These are phyloP conservation scores for Agrostemma githago DNA, from an alignment of 148 eudicot genomes.

Conservation along the genomic window DNA sequence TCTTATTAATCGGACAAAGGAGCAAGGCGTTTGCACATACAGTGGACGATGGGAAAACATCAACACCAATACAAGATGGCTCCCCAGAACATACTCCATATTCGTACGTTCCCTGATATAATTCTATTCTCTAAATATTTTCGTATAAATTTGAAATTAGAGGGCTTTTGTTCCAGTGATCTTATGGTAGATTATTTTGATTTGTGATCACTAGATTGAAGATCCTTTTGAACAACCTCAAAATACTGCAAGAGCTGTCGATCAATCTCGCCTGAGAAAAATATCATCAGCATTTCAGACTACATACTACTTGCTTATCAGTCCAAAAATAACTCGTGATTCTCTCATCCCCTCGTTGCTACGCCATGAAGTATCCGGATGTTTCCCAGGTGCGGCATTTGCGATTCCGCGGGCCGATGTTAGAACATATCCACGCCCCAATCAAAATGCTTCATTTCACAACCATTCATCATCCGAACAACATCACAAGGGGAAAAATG, in stretches of 20 bases:
- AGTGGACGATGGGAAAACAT: conserved; percentile 73
- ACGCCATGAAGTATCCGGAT: conserved; percentile 29
- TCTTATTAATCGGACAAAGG: conserved; percentile 49
- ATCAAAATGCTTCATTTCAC: conserved; percentile 16
- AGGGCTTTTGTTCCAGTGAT: not conserved
- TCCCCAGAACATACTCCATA: conserved; percentile 67
- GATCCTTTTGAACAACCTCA: conserved; percentile 80
- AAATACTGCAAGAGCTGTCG: conserved; percentile 63
- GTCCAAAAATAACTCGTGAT: conserved; percentile 30
- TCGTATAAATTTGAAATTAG: not conserved
- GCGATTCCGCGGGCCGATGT: conserved; percentile 10
- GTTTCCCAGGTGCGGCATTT: conserved; percentile 26
- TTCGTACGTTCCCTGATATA: conserved; percentile 43
- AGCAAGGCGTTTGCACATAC: conserved; percentile 62
- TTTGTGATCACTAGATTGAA: conserved; percentile 44
- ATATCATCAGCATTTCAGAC: conserved; percentile 40
- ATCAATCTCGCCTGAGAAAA: conserved; percentile 31
- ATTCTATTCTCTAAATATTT: not conserved
- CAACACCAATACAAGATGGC: conserved; percentile 69
- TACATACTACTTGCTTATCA: conserved; percentile 31
- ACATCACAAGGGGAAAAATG: conserved; percentile 16
- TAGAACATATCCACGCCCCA: conserved; percentile 12
- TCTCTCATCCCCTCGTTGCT: conserved; percentile 34
- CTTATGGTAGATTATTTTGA: not conserved
- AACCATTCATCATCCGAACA: conserved; percentile 19